Evolutionary conservation across 2,329 filamentous ascomycete species (phyloP).

Genomic region (Apiospora saccharicola): DNA sequence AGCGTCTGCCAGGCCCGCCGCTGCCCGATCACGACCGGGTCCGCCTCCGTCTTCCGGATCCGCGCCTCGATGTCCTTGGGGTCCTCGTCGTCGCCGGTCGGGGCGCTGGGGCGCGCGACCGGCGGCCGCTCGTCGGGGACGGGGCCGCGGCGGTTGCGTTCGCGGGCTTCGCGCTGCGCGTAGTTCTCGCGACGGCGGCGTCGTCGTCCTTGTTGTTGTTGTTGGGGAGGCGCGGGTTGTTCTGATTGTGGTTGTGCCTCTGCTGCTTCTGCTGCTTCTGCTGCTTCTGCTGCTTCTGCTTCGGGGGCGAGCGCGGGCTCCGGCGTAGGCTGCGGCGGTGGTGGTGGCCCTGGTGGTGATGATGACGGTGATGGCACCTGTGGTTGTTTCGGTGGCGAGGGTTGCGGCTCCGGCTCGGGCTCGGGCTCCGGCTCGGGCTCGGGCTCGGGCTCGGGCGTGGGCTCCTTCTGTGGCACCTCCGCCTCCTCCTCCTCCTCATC

Average conservation of each 20-base stretch:
- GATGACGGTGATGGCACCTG: too few relatives aligned
- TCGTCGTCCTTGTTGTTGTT: too few relatives aligned
- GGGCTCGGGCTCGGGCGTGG: neutral
- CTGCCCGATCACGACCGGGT: neutral
- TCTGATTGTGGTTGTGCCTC: neutral
- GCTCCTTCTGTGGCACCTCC: neutral
- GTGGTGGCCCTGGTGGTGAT: neutral
- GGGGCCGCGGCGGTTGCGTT: neutral
- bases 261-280: neutral
- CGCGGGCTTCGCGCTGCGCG: too few relatives aligned
- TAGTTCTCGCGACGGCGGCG: too few relatives aligned
- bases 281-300: neutral
- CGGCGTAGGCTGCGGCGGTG: neutral
- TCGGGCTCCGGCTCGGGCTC: neutral
- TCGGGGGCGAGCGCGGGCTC: neutral
- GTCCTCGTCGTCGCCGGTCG: too few relatives aligned
- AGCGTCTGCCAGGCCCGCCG: neutral
- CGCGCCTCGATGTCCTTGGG: too few relatives aligned
- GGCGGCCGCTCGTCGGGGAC: too few relatives aligned
- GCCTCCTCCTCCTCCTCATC: neutral
- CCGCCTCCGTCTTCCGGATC: neutral
- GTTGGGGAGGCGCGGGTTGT: too few relatives aligned
- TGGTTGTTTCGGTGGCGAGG: too few relatives aligned
- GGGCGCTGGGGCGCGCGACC: too few relatives aligned
- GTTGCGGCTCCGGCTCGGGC: too few relatives aligned